phyloP scores from a whole-genome alignment of 2,329 filamentous ascomycete genomes.

The Colletotrichum sansevieriae region DNA sequence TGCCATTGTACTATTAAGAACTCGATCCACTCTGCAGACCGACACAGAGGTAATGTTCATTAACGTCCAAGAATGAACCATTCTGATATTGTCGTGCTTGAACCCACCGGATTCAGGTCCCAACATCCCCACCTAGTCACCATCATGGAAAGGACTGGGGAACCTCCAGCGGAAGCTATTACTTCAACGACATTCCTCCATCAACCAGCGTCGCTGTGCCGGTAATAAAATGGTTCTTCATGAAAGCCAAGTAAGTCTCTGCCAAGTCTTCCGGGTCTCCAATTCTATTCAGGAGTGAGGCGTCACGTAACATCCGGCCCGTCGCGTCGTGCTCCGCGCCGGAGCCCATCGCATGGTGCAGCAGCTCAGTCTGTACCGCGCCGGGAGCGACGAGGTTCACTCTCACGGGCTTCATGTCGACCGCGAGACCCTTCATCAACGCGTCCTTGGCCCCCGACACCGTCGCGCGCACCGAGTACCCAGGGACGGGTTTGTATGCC shows the following conservation, averaged over 20 bases:
- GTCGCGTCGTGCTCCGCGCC: conserved; percentile 20
- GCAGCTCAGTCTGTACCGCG: conserved; percentile 60
- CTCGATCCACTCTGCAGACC: no score
- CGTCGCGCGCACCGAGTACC: conserved; percentile 63
- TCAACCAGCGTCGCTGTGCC: conserved; percentile 46
- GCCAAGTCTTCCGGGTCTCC: conserved; percentile 54
- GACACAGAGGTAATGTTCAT: no score
- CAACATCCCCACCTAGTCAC: neutral
- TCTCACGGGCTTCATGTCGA: conserved; percentile 73
- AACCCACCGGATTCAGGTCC: neutral
- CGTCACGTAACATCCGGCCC: neutral
- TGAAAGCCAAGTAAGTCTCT: conserved; percentile 58
- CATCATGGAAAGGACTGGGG: no score
- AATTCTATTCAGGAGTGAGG: neutral
- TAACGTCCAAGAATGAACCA: no score
- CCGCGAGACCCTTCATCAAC: conserved; percentile 67
- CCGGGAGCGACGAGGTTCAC: conserved; percentile 74
- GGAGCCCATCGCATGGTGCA: conserved; percentile 27
- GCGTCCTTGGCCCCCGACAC: conserved; percentile 65
- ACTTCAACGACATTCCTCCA: conserved; percentile 1
- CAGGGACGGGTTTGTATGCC: conserved; percentile 62
- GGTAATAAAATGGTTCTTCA: conserved; percentile 56
- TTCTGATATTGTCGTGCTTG: no score
- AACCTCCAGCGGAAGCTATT: neutral
- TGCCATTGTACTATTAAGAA: no score